Evolutionary conservation across 208 protist species (phyloP), one percentile per base, ranked within the genome.

Genomic region (Tetramitus jugosus): DNA sequence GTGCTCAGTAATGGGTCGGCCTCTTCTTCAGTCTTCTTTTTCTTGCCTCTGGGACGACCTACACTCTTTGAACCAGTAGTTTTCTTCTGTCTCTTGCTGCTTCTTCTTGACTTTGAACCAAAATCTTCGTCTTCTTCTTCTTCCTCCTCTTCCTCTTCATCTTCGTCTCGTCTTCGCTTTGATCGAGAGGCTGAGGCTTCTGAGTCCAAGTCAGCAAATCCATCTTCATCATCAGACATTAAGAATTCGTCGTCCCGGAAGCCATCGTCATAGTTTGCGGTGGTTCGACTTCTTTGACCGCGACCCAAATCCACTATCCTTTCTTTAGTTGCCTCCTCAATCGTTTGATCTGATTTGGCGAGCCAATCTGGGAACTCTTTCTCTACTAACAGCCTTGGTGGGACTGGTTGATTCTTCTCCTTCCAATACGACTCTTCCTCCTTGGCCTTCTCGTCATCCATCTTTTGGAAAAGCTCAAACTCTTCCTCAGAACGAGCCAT

Each of bases 401-500:
- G 2, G 3, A 33, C 3, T 39, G 8, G 60, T 26, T 8, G 8
- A 39, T 20, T 8, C 40, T 2, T 17, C 3, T 52, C 8, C 43
- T 68, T 20, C 6, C 39, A 26, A 45, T 53, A 52, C 17, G 35
- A 1, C 13, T 53, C n/a, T 14, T 26, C n/a, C 37, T 74, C 14
- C 26, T 33, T 17, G 17, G 46, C 67, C 37, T 17, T 43, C 17
- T 53, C 67, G 13, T 74, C 37, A 35, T 89, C 86, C 76, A 89
- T 86, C 3, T 74, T 60, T 61, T 87, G 40, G 80, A 87, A 91
- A 3, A 89, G 26, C n/a, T 82, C 80, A 29, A 84, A 67, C 80
- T 91, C 88, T 14, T 87, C 86, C 0, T 83, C 72, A 7, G 31
- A 81, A 62, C 89, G 83, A 3, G 89, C 86, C n/a, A 92, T 77